A percentile compares a stretch with the other conserved stretches of the same genome.
phyloP scores from a whole-genome alignment of 108 stramenopile species.

The Phaeodactylum tricornutum region DNA sequence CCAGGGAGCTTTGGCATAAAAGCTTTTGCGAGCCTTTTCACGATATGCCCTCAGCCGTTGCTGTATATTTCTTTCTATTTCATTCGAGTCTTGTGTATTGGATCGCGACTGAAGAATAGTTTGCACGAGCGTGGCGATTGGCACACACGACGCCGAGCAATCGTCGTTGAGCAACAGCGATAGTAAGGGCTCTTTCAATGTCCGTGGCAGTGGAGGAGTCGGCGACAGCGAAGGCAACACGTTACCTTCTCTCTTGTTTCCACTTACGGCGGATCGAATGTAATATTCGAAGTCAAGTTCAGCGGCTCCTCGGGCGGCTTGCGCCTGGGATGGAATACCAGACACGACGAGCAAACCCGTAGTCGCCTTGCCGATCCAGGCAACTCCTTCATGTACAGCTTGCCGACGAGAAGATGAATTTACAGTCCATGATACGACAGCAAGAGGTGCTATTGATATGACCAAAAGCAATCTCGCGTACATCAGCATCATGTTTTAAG shows the following conservation, averaged over 20 bases:
- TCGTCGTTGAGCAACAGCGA: conserved; percentile 41
- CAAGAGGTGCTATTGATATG: too few species aligned
- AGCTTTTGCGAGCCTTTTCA: conserved; percentile 30
- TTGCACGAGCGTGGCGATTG: conserved; percentile 3
- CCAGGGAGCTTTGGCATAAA: conserved; percentile 46
- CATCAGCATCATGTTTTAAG: too few species aligned
- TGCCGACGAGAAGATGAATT: too few species aligned
- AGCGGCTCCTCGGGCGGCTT: conserved; percentile 64
- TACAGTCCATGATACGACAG: too few species aligned
- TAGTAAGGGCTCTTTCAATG: conserved; percentile 29
- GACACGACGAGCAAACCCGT: too few species aligned
- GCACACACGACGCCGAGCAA: conserved; percentile 21
- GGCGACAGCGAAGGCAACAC: conserved; percentile 34
- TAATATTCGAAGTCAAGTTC: conserved; percentile 83
- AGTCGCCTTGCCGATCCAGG: too few species aligned
- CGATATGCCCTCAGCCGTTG: conserved; percentile 10
- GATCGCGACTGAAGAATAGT: conserved; percentile 7
- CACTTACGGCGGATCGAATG: conserved; percentile 59
- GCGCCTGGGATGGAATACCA: too few species aligned
- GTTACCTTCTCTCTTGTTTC: conserved; percentile 65
- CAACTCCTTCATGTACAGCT: too few species aligned
- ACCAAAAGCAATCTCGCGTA: too few species aligned
- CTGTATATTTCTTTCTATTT: too few species aligned
- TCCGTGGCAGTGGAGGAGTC: conserved; percentile 30
- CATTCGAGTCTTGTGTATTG: neutral